Evolutionary conservation across 73 alveolate genomes (phyloP), one percentile per base, ranked within the genome.

Genomic region (Paramecium primaurelia): DNA sequence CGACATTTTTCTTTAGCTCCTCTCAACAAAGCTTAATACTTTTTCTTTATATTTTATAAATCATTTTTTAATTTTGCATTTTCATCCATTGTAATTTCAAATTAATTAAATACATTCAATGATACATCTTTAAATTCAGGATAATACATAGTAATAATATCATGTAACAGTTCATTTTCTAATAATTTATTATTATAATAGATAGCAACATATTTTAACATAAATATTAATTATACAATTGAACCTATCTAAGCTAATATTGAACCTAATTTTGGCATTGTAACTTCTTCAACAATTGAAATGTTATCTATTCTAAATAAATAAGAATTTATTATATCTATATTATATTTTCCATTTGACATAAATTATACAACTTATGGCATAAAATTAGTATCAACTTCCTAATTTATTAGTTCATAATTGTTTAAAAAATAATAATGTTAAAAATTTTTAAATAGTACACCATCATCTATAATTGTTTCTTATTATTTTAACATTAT

Each of bases 261-360:
- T 49, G 12, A 59, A 38, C 91, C 91, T 80, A 80, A 80, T 80
- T 80, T 80, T 32, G 91, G 91, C 69, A 54, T 54, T 1, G 69
- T 18, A 3, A 54, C 69, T 54, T 54, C 69, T 54, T 54, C 69
- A n/a, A 54, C 14, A 54, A 54, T 18, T 54, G 69, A 54, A 54
- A 54, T 54, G 36, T 54, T 54, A 54, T 54, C 69, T 18, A 54
- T 54, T 14, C 69, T 54, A 54, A 54, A 54, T 22, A 54, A 18
- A 8, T 54, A 54, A 4, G 69, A 54, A 54, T 54, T 54, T 2
- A 54, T 6, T 8, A 54, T 18, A 4, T 54, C 32, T 6, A 54
- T 1, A 54, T 54, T 5, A 4, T 54, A 54, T 54, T 54, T 54
- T 16, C 32, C 32, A 6, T 54, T 54, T 7, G 69, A 54, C 69